Evolutionary conservation across 139 green algal species (phyloP).

Genomic region (Diplosphaera chodatii): DNA sequence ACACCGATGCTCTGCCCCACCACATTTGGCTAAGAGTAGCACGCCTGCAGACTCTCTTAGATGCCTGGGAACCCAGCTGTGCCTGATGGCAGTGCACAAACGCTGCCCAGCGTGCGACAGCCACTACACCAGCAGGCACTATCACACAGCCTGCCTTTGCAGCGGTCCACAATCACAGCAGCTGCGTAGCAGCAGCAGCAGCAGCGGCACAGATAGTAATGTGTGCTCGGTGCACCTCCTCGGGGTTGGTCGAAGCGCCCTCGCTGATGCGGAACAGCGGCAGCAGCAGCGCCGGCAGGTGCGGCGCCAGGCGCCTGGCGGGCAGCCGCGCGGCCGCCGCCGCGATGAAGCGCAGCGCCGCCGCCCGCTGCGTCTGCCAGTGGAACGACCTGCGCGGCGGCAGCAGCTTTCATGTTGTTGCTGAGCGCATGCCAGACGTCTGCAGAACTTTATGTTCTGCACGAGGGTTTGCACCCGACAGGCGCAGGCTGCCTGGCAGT

Average conservation of each 20-base stretch:
- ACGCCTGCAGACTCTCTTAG: too few species aligned
- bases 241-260: conserved; percentile 20
- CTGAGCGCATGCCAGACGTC: background rate
- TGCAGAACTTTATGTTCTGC: too few species aligned
- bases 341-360: conserved; percentile 72
- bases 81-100: too few species aligned
- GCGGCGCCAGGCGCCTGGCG: conserved; percentile 27
- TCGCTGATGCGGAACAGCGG: conserved; percentile 78
- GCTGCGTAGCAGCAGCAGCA: background rate
- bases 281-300: conserved; percentile 58
- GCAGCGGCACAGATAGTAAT: background rate
- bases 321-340: conserved; percentile 54
- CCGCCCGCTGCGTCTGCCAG: conserved; percentile 43
- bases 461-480: too few species aligned
- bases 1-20: too few species aligned
- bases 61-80: too few species aligned
- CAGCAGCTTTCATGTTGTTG: too few species aligned
- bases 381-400: conserved; percentile 14
- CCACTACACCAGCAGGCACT: background rate
- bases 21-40: too few species aligned
- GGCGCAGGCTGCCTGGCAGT: too few species aligned
- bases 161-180: too few species aligned
- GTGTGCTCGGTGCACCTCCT: conserved; percentile 19
- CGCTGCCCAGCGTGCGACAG: background rate
- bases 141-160: background rate